Percentiles rank a stretch among this genome's conserved stretches.
Conservation (phyloP, 768 basidiomycete genomes). For the Polyporus arcularius region DNA sequence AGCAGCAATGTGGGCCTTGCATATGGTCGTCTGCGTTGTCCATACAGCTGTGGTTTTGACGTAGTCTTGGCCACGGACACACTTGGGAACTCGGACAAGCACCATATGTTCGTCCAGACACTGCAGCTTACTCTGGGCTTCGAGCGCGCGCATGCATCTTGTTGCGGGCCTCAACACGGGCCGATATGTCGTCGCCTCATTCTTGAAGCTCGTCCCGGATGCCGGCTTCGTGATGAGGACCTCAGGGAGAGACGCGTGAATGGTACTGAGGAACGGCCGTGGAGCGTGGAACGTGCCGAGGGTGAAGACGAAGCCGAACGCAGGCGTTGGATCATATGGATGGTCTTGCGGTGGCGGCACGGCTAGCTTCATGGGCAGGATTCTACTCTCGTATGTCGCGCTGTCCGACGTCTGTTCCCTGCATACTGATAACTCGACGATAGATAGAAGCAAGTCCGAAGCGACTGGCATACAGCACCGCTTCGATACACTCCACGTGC, state of each 20-base stretch:
- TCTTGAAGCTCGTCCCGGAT: conserved; percentile 42
- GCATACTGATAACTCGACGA: background rate
- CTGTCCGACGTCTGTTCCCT: background rate
- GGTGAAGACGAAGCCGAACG: conserved; percentile 47
- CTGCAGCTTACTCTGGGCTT: conserved; percentile 47
- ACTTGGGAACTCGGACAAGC: conserved; percentile 70
- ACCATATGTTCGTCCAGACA: conserved; percentile 53
- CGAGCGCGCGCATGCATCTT: conserved; percentile 56
- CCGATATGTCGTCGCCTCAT: conserved; percentile 67
- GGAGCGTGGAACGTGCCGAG: conserved; percentile 36
- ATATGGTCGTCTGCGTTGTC: too few species aligned
- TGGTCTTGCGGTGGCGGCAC: conserved; percentile 32
- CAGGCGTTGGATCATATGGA: conserved; percentile 73
- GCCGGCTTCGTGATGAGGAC: conserved; percentile 49
- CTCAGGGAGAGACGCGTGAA: conserved; percentile 50
- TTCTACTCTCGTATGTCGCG: background rate
- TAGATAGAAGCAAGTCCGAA: too few species aligned
- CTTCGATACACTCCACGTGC: background rate
- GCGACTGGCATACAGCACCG: too few species aligned
- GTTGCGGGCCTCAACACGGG: conserved; percentile 79
- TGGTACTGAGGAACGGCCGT: conserved; percentile 42
- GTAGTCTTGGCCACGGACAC: conserved; percentile 75
- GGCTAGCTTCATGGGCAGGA: background rate
- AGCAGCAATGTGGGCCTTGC: too few species aligned
- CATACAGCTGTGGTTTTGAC: conserved; percentile 66